Evolutionary conservation across 495 filamentous ascomycete species (phyloP).

Genomic region (Aspergillus cavernicola): DNA sequence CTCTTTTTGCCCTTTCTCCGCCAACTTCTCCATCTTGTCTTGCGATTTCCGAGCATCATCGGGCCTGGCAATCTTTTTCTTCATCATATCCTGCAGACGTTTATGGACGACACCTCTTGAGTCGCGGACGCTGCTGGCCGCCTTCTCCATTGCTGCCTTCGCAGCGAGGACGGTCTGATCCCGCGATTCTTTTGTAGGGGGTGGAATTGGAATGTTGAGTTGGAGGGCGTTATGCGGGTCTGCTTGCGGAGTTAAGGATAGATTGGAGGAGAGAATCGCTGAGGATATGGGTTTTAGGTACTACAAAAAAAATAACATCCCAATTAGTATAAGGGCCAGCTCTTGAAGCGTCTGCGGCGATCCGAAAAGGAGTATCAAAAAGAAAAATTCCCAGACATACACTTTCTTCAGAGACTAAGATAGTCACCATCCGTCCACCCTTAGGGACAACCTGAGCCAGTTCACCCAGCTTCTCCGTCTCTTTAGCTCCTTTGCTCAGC

Average conservation of each 20-base stretch:
- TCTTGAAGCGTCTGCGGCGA: background rate
- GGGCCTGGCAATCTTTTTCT: constrained; percentile 51
- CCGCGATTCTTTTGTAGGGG: constrained; percentile 58
- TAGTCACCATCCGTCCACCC: constrained; percentile 60
- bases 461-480: constrained; percentile 56
- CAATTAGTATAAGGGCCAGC: background rate
- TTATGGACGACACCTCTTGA: constrained; percentile 59
- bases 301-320: constrained; percentile 22
- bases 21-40: constrained; percentile 69
- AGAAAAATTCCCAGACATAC: constrained; percentile 35
- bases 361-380: background rate
- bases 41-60: constrained; percentile 67
- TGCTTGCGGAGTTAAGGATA: constrained; percentile 71
- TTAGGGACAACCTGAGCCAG: constrained; percentile 74
- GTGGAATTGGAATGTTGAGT: constrained; percentile 68
- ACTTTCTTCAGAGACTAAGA: constrained; percentile 62
- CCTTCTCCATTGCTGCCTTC: constrained; percentile 57
- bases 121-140: constrained; percentile 50
- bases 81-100: constrained; percentile 57
- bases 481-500: constrained; percentile 49
- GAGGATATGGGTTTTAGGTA: constrained; percentile 69
- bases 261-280: constrained; percentile 62
- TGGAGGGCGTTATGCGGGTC: constrained; percentile 65
- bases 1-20: constrained; percentile 63
- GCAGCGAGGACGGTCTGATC: constrained; percentile 52